Evolutionary conservation across 2,329 filamentous ascomycete genomes (phyloP).

Genomic region (Dactylellina parvicollis): DNA sequence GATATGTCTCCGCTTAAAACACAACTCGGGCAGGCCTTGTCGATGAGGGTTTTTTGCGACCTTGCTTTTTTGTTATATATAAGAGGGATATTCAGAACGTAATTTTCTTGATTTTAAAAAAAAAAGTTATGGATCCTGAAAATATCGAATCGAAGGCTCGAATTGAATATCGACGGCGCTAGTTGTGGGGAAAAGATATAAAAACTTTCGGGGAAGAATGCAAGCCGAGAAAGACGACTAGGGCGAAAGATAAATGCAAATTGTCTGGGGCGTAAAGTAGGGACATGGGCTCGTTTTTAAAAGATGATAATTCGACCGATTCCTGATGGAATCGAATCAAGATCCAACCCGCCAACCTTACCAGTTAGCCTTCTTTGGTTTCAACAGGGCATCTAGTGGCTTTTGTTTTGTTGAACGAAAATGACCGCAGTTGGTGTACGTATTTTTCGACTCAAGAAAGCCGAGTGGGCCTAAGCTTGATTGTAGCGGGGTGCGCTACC

Average conservation of each 20-base stretch:
- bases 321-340: conserved; percentile 32
- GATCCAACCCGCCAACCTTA: conserved; percentile 37
- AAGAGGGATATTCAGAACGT: conserved; percentile 31
- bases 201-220: conserved; percentile 32
- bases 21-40: conserved; percentile 33
- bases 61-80: conserved; percentile 50
- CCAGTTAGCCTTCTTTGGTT: conserved; percentile 40
- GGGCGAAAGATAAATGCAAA: conserved; percentile 36
- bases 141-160: conserved; percentile 19
- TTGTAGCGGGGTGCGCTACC: conserved; percentile 38
- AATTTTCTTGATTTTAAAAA: conserved; percentile 11
- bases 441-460: conserved; percentile 32
- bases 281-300: conserved; percentile 50
- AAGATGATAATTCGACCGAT: conserved; percentile 22
- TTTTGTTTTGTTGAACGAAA: conserved; percentile 37
- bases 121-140: conserved; percentile 15
- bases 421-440: conserved; percentile 50
- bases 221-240: conserved; percentile 32
- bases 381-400: conserved; percentile 33
- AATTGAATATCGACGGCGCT: conserved; percentile 34
- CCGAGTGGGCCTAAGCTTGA: conserved; percentile 13
- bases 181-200: conserved; percentile 47
- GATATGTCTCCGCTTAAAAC: conserved; percentile 50
- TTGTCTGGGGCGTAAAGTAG: conserved; percentile 25
- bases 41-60: conserved; percentile 50